Percentiles rank a stretch among this genome's conserved stretches.
phyloP scores from a whole-genome alignment of 129 eudicot species.

The Lactuca saligna region DNA sequence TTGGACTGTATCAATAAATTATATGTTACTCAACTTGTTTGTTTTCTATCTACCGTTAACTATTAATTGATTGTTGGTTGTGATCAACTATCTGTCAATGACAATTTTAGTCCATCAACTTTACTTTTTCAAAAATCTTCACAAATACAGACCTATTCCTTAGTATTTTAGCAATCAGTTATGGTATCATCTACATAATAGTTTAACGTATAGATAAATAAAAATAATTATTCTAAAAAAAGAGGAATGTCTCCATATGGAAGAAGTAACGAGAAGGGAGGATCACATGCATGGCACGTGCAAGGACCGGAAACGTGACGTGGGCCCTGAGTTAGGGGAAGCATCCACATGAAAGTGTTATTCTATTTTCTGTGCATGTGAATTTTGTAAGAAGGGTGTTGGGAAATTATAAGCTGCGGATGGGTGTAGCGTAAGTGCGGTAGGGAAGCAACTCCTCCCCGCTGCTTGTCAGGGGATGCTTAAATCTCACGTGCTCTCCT shows the following conservation, averaged over 20 bases:
- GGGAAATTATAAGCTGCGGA: conserved; percentile 34
- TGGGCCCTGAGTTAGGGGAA: conserved; percentile 40
- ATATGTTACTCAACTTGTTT: no score
- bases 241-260: background rate
- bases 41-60: no score
- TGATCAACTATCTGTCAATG: no score
- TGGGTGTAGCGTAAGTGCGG: conserved; percentile 29
- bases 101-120: no score
- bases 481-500: conserved; percentile 41
- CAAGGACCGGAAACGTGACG: conserved; percentile 41
- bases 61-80: no score
- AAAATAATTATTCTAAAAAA: background rate
- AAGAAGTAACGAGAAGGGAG: conserved; percentile 13
- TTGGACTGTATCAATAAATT: no score
- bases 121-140: no score
- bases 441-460: conserved; percentile 23
- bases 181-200: no score
- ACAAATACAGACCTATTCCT: no score
- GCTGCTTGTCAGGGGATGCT: conserved; percentile 26
- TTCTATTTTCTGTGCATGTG: conserved; percentile 35
- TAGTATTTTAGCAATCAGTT: no score
- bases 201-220: no score
- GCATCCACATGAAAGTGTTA: conserved; percentile 56
- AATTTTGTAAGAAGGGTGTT: conserved; percentile 28
- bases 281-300: conserved; percentile 51